Evolutionary conservation across 2,329 filamentous ascomycete genomes (phyloP).

Genomic region (Colletotrichum theobromicola): DNA sequence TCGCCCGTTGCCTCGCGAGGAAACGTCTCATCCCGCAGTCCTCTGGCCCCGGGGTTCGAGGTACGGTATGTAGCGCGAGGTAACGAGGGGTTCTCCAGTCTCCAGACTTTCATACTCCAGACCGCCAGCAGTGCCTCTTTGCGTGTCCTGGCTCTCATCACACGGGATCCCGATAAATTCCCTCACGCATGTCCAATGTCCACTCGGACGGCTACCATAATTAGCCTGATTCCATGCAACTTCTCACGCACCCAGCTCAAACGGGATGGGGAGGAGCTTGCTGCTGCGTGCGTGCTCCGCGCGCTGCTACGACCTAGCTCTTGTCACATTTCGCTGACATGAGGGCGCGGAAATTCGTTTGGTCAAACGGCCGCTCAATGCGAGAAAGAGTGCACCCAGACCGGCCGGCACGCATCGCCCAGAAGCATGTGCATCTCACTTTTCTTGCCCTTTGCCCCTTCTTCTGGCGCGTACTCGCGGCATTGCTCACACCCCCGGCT

Average conservation of each 20-base stretch:
- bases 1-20: neutral
- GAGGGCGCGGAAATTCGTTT: neutral
- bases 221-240: constrained; percentile 17
- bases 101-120: neutral
- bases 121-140: constrained; percentile 1
- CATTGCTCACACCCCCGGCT: neutral
- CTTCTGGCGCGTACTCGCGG: neutral
- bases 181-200: constrained; percentile 21
- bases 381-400: neutral
- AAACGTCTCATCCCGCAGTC: neutral
- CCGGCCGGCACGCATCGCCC: neutral
- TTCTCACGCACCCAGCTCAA: constrained; percentile 2
- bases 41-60: neutral
- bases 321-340: constrained; percentile 15
- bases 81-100: neutral
- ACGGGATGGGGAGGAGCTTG: neutral
- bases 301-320: neutral
- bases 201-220: constrained; percentile 16
- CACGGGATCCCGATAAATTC: constrained; percentile 17
- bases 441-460: neutral
- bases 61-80: neutral
- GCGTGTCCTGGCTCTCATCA: neutral
- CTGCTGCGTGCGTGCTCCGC: neutral
- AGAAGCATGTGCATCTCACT: constrained; percentile 11
- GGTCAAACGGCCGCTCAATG: neutral